Conservation (phyloP, 805 yeast species). For the Clavispora santaluciae region DNA sequence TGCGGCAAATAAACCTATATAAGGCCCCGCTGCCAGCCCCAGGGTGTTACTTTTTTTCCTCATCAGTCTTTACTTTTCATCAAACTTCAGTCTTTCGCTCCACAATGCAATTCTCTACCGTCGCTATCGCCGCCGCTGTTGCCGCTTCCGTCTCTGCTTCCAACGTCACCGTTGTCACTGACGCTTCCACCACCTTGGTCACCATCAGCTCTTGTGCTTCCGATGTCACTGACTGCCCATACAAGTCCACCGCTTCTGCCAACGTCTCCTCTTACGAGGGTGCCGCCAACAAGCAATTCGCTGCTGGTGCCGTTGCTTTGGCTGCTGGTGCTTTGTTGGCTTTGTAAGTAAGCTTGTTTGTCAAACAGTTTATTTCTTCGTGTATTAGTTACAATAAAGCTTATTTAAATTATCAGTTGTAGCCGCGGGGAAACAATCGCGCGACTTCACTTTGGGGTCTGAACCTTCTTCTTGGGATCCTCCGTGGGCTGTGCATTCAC, state of each 20-base stretch:
- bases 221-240: slow-evolving; percentile 48
- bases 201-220: slow-evolving; percentile 45
- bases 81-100: slow-evolving; percentile 14
- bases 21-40: neutral
- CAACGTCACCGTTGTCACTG: slow-evolving; percentile 26
- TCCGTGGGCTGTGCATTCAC: neutral
- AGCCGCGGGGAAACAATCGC: neutral
- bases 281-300: slow-evolving; percentile 31
- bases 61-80: neutral
- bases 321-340: slow-evolving; percentile 45
- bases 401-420: neutral
- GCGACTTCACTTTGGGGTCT: neutral
- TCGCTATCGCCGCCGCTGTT: slow-evolving; percentile 35
- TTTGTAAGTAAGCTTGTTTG: slow-evolving; percentile 19
- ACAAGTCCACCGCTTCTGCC: slow-evolving; percentile 20
- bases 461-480: neutral
- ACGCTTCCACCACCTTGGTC: slow-evolving; percentile 30
- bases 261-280: slow-evolving; percentile 32
- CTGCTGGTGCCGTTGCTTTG: slow-evolving; percentile 45
- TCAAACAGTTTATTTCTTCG: slow-evolving; percentile 10
- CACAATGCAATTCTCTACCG: slow-evolving; percentile 45
- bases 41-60: neutral
- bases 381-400: slow-evolving; percentile 9
- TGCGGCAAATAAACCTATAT: neutral
- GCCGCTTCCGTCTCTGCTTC: slow-evolving; percentile 33